phyloP scores from a whole-genome alignment of 2,329 filamentous ascomycete species.

The Trichophyton benhamiae region DNA sequence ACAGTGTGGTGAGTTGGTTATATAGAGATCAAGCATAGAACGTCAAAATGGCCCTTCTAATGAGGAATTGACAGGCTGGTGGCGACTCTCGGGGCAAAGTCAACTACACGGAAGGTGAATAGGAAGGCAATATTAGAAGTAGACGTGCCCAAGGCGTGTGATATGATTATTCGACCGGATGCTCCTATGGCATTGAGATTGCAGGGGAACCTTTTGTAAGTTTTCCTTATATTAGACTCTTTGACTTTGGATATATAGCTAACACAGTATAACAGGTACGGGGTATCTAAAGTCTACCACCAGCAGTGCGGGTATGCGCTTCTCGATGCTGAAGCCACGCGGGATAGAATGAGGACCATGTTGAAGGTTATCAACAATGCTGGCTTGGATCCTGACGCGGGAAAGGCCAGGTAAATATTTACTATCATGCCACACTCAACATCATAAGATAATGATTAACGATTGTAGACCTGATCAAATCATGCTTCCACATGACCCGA shows the following conservation, averaged over 20 bases:
- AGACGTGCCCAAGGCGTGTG: slow-evolving; percentile 72
- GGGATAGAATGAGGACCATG: slow-evolving; percentile 59
- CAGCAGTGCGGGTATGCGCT: slow-evolving; percentile 84
- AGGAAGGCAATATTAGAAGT: slow-evolving; percentile 82
- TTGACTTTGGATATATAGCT: neutral
- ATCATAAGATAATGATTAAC: neutral
- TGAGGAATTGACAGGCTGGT: slow-evolving; percentile 54
- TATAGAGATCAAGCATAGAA: slow-evolving; percentile 1
- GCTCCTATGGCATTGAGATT: slow-evolving; percentile 82
- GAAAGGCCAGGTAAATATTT: slow-evolving; percentile 53
- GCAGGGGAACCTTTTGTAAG: slow-evolving; percentile 72
- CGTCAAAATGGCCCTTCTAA: neutral
- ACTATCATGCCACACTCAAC: neutral
- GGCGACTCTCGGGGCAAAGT: slow-evolving; percentile 70
- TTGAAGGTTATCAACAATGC: slow-evolving; percentile 46
- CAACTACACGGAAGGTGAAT: slow-evolving; percentile 58
- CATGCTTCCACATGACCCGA: slow-evolving; percentile 67
- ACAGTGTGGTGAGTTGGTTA: slow-evolving; percentile 65
- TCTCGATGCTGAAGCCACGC: slow-evolving; percentile 62
- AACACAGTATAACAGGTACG: slow-evolving; percentile 7
- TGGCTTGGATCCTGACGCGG: slow-evolving; percentile 57
- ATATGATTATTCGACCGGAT: slow-evolving; percentile 72
- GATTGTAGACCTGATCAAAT: slow-evolving; percentile 58
- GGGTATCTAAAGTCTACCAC: slow-evolving; percentile 56
- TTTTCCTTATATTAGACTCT: neutral